Evolutionary conservation across 768 basidiomycete species (phyloP).

Genomic region (Boletus rubescentipes): DNA sequence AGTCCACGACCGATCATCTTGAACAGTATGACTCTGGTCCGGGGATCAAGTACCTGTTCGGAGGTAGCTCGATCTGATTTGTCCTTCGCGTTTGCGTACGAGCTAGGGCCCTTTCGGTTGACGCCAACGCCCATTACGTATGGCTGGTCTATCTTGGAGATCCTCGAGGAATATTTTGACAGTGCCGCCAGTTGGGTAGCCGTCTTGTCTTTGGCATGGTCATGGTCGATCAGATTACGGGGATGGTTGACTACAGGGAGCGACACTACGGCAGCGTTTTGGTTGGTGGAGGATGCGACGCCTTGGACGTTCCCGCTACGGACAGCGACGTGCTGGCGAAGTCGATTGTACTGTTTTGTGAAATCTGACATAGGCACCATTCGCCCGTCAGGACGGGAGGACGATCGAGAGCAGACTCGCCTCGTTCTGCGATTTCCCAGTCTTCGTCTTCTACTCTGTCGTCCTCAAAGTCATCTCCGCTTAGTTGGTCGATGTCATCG

Average conservation of each 20-base stretch:
- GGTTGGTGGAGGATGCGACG: constrained; percentile 49
- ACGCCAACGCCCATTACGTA: constrained; percentile 70
- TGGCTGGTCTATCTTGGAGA: constrained; percentile 73
- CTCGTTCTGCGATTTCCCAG: constrained; percentile 84
- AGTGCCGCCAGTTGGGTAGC: constrained; percentile 72
- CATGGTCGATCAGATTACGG: constrained; percentile 29
- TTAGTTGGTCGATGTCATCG: constrained; percentile 27
- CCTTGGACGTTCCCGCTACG: constrained; percentile 70
- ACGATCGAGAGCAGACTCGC: constrained; percentile 37
- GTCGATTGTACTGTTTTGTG: constrained; percentile 96
- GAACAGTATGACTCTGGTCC: constrained; percentile 92
- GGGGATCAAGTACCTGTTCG: constrained; percentile 94
- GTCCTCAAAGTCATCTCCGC: constrained; percentile 54
- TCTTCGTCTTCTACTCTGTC: constrained; percentile 81
- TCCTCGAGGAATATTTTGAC: constrained; percentile 71
- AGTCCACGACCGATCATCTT: constrained; percentile 94
- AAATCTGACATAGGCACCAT: constrained; percentile 62
- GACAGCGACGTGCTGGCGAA: constrained; percentile 87
- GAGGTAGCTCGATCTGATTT: constrained; percentile 95
- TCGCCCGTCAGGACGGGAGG: neutral
- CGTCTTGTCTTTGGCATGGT: constrained; percentile 54
- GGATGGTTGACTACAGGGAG: constrained; percentile 76
- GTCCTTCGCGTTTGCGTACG: constrained; percentile 88
- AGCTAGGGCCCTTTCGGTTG: constrained; percentile 90
- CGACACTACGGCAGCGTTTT: constrained; percentile 50